Base-by-base conservation (phyloP, 495 filamentous ascomycete genomes). In the Thozetella sp. region DNA sequence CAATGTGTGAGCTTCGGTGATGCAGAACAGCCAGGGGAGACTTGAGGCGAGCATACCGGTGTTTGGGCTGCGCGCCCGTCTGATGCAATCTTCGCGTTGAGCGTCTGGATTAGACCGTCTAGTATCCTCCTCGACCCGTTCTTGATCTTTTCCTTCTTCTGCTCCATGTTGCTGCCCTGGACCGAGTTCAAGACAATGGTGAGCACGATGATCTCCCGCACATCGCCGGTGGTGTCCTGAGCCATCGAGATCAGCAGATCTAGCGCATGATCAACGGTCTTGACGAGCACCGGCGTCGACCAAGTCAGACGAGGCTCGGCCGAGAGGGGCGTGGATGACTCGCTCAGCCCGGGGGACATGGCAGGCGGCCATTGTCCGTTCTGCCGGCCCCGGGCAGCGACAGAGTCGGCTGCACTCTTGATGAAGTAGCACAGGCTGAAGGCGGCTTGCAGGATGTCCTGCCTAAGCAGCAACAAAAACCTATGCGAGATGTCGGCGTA, bases 401-500 rank as follows among this genome's bases (percentile, higher is more conserved):
- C 51, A 12, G 54, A 27, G 40, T 63, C 55, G 30, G 56, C 59
- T 11, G 65, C 62, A 25, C 63, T 63, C 40, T 71, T 72, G 57
- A 75, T 66, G 46, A 70, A 77, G 51, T 70, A 72, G 57, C 74
- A 77, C 22, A 77, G 52, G 26, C 74, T 67, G 25, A 77, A 69
- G 4, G 68, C 67, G 4, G 72, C 69, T 58, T 75, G 69, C 1
- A 72, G 59, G 37, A 75, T 69, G 53, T 75, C 74, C 48, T 68
- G 67, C 56, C 66, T 71, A 25, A 75, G 56, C 20, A 74, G 53
- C 12, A 72, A 61, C 52, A 69, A 58, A 43, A 72, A 73, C 64
- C 73, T 68, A 55, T 68, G 67, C 59, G 63, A 60, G 22, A 72
- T 60, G 25, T 72, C 71, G 24, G 63, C 54, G 43, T 67, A 72